Base-by-base conservation (phyloP, 768 basidiomycete species). In the Grammothele lineata region DNA sequence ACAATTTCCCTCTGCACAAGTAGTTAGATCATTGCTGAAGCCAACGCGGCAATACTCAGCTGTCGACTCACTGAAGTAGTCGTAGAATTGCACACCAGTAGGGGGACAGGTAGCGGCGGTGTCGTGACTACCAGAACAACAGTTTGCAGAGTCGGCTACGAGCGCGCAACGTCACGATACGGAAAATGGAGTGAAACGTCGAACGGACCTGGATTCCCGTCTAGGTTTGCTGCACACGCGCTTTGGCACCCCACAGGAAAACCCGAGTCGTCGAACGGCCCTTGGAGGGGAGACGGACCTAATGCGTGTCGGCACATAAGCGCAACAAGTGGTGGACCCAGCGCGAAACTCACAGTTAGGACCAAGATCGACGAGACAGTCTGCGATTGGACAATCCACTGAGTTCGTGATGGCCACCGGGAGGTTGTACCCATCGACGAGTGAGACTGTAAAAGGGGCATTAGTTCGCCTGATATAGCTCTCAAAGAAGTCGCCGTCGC, bases 61-160 rank as follows among this genome's bases (percentile, higher is more conserved):
- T 30, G 27, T 7, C 14, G 27, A 30, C 27, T 30, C 27, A 30
- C 27, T 78, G 63, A 77, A 77, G 62, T 73, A 76, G 43, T 50
- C 58, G 54, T 73, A 72, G 55, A 63, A 69, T 15, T 44, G 49
- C 14, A 72, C 69, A 10, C 68, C 68, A 3, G 75, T 75, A 15
- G 68, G 53, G 10, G 80, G 82, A 59, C 83, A 85, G 0, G 80
- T 81, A 8, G 57, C 63, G 1, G 79, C 62, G 1, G 77, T 80
- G 59, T 60, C 63, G 62, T 73, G 67, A 35, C 59, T 63, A 8
- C 84, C 84, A 7, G 74, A 73, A 66, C 84, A 87, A 60, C 84
- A 85, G 55, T 83, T 80, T 2, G 70, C 61, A 17, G 80, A 81
- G 64, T 85, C 74, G 32, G 54, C 79, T 64, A 14, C 27, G 27